Percentiles rank a stretch among this genome's conserved stretches.
phyloP scores from a whole-genome alignment of 768 basidiomycete species.

The Chalciporus pseudorubinellus region DNA sequence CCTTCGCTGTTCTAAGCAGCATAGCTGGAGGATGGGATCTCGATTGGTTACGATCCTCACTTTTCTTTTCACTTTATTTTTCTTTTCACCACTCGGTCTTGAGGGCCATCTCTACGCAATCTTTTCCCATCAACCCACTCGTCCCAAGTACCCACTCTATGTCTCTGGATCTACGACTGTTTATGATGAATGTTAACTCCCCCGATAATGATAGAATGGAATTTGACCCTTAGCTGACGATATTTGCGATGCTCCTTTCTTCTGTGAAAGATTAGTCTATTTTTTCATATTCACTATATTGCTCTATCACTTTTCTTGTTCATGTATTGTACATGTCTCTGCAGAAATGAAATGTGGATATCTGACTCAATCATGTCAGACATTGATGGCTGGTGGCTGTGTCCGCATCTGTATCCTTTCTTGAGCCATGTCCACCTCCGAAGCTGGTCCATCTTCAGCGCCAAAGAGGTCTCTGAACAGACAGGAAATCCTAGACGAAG shows the following conservation, averaged over 20 bases:
- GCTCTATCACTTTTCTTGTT: conserved; percentile 9
- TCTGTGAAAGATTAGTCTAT: conserved; percentile 6
- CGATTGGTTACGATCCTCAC: conserved; percentile 6
- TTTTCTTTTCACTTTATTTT: conserved; percentile 4
- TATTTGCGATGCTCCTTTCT: conserved; percentile 15
- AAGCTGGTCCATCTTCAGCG: conserved; percentile 27
- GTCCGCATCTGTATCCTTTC: background rate
- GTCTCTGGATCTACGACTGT: conserved; percentile 18
- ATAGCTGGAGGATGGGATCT: conserved; percentile 8
- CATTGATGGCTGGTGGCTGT: conserved; percentile 13
- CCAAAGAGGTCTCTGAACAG: conserved; percentile 61
- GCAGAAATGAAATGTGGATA: no score
- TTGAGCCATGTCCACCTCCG: conserved; percentile 30
- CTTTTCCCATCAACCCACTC: conserved; percentile 6
- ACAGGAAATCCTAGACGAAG: conserved; percentile 81
- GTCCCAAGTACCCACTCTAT: conserved; percentile 10
- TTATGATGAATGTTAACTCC: conserved; percentile 25
- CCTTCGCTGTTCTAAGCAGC: conserved; percentile 12
- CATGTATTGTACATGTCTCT: no score
- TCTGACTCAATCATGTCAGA: no score
- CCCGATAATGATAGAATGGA: conserved; percentile 20
- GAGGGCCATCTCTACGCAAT: conserved; percentile 21
- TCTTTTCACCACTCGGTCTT: conserved; percentile 19
- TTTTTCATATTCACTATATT: conserved; percentile 20
- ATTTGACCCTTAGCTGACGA: conserved; percentile 4